Conservation (phyloP, 1,139 yeast species). For the Yamadazyma dendronema region DNA sequence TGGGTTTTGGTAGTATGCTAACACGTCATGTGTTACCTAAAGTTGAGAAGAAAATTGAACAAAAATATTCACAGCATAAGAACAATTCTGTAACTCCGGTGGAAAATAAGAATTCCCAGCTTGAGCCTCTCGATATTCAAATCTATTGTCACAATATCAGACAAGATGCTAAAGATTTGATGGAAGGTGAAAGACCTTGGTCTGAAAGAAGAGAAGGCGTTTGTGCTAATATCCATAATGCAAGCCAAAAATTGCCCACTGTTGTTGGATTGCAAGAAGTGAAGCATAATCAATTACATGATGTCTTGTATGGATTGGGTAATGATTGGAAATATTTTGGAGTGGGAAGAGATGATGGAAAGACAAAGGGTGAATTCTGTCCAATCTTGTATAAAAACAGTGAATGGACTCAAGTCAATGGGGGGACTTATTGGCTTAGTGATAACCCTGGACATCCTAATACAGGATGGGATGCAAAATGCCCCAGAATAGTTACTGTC, state of each 20-base stretch:
- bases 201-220: constrained; percentile 23
- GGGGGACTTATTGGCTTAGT: constrained; percentile 46
- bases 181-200: constrained; percentile 30
- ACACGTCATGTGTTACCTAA: constrained; percentile 2
- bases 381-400: constrained; percentile 39
- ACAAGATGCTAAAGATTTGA: constrained; percentile 20
- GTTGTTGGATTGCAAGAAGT: constrained; percentile 35
- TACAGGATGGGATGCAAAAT: constrained; percentile 43
- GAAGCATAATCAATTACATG: constrained; percentile 28
- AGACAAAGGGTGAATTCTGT: constrained; percentile 41
- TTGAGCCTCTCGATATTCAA: constrained; percentile 23
- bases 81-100: neutral
- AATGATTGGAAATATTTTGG: constrained; percentile 41
- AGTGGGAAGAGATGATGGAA: constrained; percentile 51
- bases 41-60: constrained; percentile 4
- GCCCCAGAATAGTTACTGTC: constrained; percentile 41
- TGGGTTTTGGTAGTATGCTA: constrained; percentile 8
- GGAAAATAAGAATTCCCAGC: constrained; percentile 2
- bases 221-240: constrained; percentile 17
- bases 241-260: constrained; percentile 19
- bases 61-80: constrained; percentile 3
- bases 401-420: constrained; percentile 28
- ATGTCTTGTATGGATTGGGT: constrained; percentile 24
- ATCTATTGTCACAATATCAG: constrained; percentile 32
- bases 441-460: constrained; percentile 40